Evolutionary conservation across 371 early-diverging fungal genomes (phyloP).

Genomic region (Phascolomyces articulosus): DNA sequence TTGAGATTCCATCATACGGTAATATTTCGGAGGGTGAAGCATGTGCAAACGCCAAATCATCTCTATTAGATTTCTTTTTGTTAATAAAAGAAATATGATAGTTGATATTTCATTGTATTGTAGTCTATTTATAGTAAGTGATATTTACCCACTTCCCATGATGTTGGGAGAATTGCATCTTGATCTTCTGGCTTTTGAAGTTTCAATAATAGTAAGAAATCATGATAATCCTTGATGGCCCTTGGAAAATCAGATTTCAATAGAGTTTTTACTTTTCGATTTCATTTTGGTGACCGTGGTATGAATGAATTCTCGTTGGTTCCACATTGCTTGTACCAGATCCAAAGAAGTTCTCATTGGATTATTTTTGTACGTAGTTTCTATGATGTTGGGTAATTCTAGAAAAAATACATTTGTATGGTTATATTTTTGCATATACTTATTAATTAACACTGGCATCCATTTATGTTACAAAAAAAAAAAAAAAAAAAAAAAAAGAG

Average conservation of each 20-base stretch:
- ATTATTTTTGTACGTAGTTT: background rate
- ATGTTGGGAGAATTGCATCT: background rate
- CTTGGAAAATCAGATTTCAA: background rate
- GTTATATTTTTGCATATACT: background rate
- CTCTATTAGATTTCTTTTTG: no score
- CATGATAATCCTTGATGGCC: background rate
- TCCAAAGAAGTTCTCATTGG: background rate
- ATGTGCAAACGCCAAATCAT: no score
- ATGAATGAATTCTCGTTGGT: background rate
- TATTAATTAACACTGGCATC: background rate
- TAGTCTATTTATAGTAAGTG: no score
- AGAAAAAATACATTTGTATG: no score
- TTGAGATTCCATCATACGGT: no score
- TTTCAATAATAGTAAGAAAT: background rate
- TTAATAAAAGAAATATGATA: background rate
- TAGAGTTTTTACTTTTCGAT: background rate
- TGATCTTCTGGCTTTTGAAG: background rate
- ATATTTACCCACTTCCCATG: background rate
- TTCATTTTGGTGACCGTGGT: background rate
- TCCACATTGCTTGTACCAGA: background rate
- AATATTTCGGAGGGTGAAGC: no score
- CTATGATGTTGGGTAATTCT: background rate
- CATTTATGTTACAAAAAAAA: no score
- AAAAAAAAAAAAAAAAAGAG: no score
- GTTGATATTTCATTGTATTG: background rate